phyloP scores from a whole-genome alignment of 345 rosid genomes.

The Ceriops tagal region DNA sequence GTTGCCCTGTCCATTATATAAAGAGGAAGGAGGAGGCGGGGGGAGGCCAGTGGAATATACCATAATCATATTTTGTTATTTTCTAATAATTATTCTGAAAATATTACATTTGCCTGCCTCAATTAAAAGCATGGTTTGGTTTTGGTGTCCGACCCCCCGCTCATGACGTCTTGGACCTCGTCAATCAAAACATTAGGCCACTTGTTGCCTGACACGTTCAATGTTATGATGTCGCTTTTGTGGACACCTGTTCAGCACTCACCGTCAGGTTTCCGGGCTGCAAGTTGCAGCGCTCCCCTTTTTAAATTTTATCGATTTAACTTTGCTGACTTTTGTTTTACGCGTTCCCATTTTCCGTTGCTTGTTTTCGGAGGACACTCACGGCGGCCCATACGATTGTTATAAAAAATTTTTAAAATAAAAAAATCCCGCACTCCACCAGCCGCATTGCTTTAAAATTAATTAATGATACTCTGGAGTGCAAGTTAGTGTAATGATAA shows the following conservation, averaged over 20 bases:
- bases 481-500: too few relatives aligned
- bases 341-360: slow-evolving; percentile 28
- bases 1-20: slow-evolving; percentile 40
- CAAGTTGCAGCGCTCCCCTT: background rate
- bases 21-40: background rate
- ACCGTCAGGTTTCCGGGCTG: slow-evolving; percentile 19
- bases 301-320: background rate
- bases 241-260: slow-evolving; percentile 29
- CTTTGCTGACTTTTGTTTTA: slow-evolving; percentile 25
- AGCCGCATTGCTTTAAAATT: too few relatives aligned
- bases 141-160: too few relatives aligned
- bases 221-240: rapidly evolving
- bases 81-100: background rate
- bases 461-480: too few relatives aligned
- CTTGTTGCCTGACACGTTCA: background rate
- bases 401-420: too few relatives aligned
- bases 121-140: background rate
- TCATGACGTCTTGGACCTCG: slow-evolving; percentile 15
- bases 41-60: background rate
- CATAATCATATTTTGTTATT: slow-evolving; percentile 15
- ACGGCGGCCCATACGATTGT: too few relatives aligned
- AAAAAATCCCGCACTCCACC: too few relatives aligned
- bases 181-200: slow-evolving; percentile 10
- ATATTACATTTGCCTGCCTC: background rate
- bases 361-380: background rate